Conservation (phyloP, 805 yeast genomes). For the Ascoidea asiatica region DNA sequence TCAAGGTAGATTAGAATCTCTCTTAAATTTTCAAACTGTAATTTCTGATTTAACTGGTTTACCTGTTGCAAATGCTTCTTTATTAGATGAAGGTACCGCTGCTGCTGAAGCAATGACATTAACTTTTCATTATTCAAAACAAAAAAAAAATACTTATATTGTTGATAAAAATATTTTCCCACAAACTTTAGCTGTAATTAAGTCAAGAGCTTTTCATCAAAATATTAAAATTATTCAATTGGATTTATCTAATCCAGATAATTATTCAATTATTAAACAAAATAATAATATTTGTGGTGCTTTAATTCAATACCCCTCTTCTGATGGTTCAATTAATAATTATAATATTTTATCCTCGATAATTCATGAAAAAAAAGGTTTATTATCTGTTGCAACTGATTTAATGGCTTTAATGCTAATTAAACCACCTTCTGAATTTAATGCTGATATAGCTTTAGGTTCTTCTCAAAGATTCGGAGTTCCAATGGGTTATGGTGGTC, state of each 20-base stretch:
- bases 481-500: slow-evolving; percentile 97
- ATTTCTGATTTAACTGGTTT: slow-evolving; percentile 84
- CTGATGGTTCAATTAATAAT: slow-evolving; percentile 58
- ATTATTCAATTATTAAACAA: slow-evolving; percentile 22
- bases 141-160: slow-evolving; percentile 54
- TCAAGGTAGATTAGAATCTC: slow-evolving; percentile 87
- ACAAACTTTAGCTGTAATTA: slow-evolving; percentile 72
- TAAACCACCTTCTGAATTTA: slow-evolving; percentile 72
- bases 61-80: slow-evolving; percentile 89
- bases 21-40: slow-evolving; percentile 88
- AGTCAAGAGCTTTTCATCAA: slow-evolving; percentile 66
- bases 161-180: slow-evolving; percentile 71
- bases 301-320: slow-evolving; percentile 80
- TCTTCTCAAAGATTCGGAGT: slow-evolving; percentile 94
- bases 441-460: slow-evolving; percentile 90
- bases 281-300: slow-evolving; percentile 53
- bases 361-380: slow-evolving; percentile 59
- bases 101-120: slow-evolving; percentile 95
- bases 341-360: slow-evolving; percentile 44
- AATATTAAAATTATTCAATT: slow-evolving; percentile 49
- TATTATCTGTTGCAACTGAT: slow-evolving; percentile 83
- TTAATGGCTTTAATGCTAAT: slow-evolving; percentile 76
- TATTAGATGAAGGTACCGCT: slow-evolving; percentile 93
- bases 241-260: slow-evolving; percentile 33
- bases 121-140: slow-evolving; percentile 52